phyloP scores from a whole-genome alignment of 768 basidiomycete genomes.

The Podaxis sp. region DNA sequence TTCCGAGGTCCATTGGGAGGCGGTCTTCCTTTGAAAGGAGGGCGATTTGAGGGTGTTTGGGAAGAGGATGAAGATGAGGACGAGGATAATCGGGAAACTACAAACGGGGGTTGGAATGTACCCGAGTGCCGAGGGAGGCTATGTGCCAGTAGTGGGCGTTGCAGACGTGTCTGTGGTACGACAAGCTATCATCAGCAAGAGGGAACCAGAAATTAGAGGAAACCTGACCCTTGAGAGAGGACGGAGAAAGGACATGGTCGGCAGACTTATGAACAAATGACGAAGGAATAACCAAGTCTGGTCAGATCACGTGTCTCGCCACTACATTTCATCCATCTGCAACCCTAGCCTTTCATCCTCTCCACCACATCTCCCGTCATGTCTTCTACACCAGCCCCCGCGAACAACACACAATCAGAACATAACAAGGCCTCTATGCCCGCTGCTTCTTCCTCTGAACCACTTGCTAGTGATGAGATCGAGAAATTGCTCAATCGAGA shows the following conservation, averaged over 20 bases:
- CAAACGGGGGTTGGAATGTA: neutral
- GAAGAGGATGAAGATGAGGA: neutral
- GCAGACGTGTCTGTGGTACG: constrained; percentile 5
- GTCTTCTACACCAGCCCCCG: neutral
- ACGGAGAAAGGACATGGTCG: constrained; percentile 14
- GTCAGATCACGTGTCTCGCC: constrained; percentile 10
- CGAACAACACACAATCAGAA: neutral
- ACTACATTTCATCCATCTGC: neutral
- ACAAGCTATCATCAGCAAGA: neutral
- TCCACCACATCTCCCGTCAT: constrained; percentile 2
- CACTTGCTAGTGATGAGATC: constrained; percentile 49
- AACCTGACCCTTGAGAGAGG: constrained; percentile 7
- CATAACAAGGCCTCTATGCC: neutral
- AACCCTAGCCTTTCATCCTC: neutral
- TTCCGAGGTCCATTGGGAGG: constrained; percentile 12
- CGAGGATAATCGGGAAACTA: neutral
- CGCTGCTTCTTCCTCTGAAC: constrained; percentile 12
- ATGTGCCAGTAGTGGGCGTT: neutral
- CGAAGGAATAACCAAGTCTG: neutral
- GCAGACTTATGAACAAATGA: neutral
- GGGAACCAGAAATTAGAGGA: neutral
- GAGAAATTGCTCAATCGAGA: constrained; percentile 78
- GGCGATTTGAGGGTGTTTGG: neutral
- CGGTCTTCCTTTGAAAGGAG: neutral
- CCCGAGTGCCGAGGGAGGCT: neutral